Base-by-base conservation (phyloP, 176 grass and related monocot genomes). In the Lolium multiflorum region DNA sequence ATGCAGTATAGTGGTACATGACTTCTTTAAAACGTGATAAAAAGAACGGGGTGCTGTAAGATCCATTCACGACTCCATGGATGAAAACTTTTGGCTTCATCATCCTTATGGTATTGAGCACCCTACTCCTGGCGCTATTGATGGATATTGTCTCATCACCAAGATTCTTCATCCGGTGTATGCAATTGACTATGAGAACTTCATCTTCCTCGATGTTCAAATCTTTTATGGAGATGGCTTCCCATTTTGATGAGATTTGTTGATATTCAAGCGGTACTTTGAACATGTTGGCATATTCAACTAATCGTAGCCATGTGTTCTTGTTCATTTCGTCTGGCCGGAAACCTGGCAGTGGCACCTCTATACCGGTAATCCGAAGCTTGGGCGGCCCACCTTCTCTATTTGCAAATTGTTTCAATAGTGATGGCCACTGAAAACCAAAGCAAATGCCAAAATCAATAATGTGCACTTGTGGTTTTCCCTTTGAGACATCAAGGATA, bases 391-490 rank as follows among this genome's bases (percentile, higher is more conserved):
- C 87, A 41, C 70, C 56, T 86, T 83, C 76, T 74, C 82, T 84
- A 18, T 71, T 84, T 37, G 85, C 67, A 0, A 96, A 86, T 14
- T 83, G 74, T 55, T 93, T 82, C 60, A 97, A 88, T 9, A 97
- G 76, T 51, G 83, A 89, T 22, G 91, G 91, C 91, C 94, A 97
- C 39, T 97, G 94, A 64, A 94, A 97, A 28, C 94, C 91, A 79
- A 79, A 90, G 73, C 39, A 87, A 50, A 94, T 90, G 15, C 94
- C 91, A 57, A 97, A 94, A 86, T 97, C 91, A 24, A 97, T 86
- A 43, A 97, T 93, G 78, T 97, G 94, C 17, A 94, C 61, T 70
- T 20, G 82, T n/a, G 82, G 26, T 49, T 84, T 82, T 70, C 80
- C 85, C 37, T 84, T 81, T 17, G 89, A 71, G 15, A 69, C 75